phyloP scores from a whole-genome alignment of 1,284 basidiomycete genomes.

The Trichosporon sp. region DNA sequence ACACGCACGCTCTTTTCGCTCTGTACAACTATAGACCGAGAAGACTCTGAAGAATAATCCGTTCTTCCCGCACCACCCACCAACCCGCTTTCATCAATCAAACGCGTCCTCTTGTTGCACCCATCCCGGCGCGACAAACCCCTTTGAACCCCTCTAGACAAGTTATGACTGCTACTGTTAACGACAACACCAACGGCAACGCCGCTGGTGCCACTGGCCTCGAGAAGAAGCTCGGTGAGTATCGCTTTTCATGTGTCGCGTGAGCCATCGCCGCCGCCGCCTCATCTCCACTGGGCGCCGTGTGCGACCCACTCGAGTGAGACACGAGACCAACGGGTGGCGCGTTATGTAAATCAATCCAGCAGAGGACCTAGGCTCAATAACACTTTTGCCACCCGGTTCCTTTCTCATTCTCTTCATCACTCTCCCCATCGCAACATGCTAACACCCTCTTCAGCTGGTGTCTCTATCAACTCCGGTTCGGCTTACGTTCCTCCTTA shows the following conservation, averaged over 20 bases:
- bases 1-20: slow-evolving; percentile 23
- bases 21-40: slow-evolving; percentile 23
- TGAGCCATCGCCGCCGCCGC: slow-evolving; percentile 9
- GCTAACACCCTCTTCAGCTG: slow-evolving; percentile 16
- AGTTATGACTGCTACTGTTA: slow-evolving; percentile 42
- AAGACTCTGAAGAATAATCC: slow-evolving; percentile 11
- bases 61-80: neutral
- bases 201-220: slow-evolving; percentile 65
- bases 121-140: slow-evolving; percentile 6
- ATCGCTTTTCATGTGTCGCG: slow-evolving; percentile 10
- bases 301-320: neutral
- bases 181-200: slow-evolving; percentile 21
- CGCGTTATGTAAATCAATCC: neutral
- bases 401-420: neutral
- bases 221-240: slow-evolving; percentile 76
- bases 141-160: slow-evolving; percentile 17
- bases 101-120: neutral
- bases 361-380: neutral
- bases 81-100: neutral
- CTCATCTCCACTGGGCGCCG: neutral
- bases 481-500: slow-evolving; percentile 92
- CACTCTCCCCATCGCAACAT: neutral
- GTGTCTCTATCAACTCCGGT: slow-evolving; percentile 56
- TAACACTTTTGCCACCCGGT: slow-evolving; percentile 5
- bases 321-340: neutral